A percentile compares a stretch with the other conserved stretches of the same genome.
phyloP scores from a whole-genome alignment of 495 filamentous ascomycete species.

The Penicillium coffeae region DNA sequence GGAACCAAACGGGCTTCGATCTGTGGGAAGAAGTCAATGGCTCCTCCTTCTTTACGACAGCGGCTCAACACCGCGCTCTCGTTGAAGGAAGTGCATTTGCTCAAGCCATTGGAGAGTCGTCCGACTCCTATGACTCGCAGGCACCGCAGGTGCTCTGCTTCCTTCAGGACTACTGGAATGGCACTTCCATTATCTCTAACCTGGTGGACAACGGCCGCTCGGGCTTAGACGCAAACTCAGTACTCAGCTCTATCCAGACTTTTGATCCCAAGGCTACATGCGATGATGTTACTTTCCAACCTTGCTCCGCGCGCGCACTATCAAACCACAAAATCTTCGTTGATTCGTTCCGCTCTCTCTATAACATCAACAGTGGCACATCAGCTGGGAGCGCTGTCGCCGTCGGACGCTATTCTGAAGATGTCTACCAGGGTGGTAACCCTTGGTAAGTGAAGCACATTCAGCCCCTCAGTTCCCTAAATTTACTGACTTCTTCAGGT shows the following conservation, averaged over 20 bases:
- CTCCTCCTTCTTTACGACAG: slow-evolving; percentile 58
- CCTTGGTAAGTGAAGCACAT: slow-evolving; percentile 39
- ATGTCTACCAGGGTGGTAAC: slow-evolving; percentile 63
- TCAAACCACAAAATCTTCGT: slow-evolving; percentile 48
- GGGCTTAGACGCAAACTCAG: slow-evolving; percentile 46
- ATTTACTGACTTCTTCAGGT: slow-evolving; percentile 17
- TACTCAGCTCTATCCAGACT: slow-evolving; percentile 41
- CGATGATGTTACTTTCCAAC: slow-evolving; percentile 47
- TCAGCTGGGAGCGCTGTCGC: slow-evolving; percentile 51
- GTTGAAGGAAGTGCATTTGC: slow-evolving; percentile 63
- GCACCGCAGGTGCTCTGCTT: slow-evolving; percentile 51
- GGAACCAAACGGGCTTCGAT: slow-evolving; percentile 51
- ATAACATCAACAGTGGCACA: slow-evolving; percentile 35
- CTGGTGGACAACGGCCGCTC: slow-evolving; percentile 37
- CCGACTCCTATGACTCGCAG: slow-evolving; percentile 41
- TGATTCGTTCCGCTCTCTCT: slow-evolving; percentile 51
- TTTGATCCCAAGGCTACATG: slow-evolving; percentile 50
- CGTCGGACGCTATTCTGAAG: slow-evolving; percentile 66
- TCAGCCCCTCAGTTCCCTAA: background rate
- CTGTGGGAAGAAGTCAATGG: slow-evolving; percentile 71
- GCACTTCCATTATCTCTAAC: slow-evolving; percentile 40
- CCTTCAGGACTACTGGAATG: slow-evolving; percentile 46
- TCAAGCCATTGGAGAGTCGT: slow-evolving; percentile 35
- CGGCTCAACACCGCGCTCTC: slow-evolving; percentile 53
- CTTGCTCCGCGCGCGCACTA: slow-evolving; percentile 43